Evolutionary conservation across 129 eudicot species (phyloP).

Genomic region (Saposhnikovia divaricata): DNA sequence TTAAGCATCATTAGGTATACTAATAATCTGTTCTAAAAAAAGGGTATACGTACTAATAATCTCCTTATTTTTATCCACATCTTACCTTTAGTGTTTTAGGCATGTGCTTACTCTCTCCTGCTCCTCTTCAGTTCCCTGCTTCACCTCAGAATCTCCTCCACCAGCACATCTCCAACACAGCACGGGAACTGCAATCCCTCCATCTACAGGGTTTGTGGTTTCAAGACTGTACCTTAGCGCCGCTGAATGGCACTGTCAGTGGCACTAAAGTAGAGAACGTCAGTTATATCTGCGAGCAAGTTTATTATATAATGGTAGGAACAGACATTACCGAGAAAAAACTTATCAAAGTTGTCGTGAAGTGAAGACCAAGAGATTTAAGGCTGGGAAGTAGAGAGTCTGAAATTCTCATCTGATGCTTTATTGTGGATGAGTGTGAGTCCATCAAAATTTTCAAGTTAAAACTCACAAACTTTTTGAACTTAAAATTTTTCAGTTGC

Average conservation of each 20-base stretch:
- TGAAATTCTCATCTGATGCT: constrained; percentile 53
- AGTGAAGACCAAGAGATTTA: constrained; percentile 32
- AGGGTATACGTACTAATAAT: too few relatives aligned
- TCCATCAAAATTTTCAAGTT: constrained; percentile 28
- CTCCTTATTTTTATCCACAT: neutral
- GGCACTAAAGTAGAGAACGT: too few relatives aligned
- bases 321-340: constrained; percentile 32
- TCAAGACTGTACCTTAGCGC: neutral
- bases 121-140: too few relatives aligned
- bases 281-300: too few relatives aligned
- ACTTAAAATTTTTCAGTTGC: constrained; percentile 22
- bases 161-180: neutral
- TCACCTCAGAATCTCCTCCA: too few relatives aligned
- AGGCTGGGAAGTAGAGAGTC: constrained; percentile 20
- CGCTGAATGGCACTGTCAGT: neutral
- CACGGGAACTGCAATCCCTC: too few relatives aligned
- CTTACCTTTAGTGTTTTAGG: constrained; percentile 6
- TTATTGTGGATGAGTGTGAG: constrained; percentile 98
- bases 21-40: neutral
- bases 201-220: too few relatives aligned
- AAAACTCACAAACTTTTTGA: too few relatives aligned
- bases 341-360: constrained; percentile 21
- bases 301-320: constrained; percentile 34
- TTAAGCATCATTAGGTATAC: constrained; percentile 58
- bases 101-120: neutral